Base-by-base conservation (phyloP, 73 alveolate genomes). In the Diophrys appendiculata region DNA sequence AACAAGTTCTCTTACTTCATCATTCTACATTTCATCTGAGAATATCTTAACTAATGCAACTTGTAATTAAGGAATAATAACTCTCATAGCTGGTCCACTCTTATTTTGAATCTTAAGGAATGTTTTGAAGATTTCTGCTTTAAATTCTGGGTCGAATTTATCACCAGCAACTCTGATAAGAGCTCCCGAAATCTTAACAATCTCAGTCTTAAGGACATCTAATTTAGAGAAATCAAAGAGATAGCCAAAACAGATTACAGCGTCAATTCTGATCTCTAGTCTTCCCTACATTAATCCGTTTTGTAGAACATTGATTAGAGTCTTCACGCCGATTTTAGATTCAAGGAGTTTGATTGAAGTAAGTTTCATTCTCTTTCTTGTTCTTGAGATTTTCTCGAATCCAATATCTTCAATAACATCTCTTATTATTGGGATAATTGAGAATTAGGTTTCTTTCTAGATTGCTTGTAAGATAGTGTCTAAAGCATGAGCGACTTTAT, bases 111-210 rank as follows among this genome's bases (percentile, higher is more conserved):
- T 43, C n/a, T 43, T 43, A 5, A 11, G 5, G 18, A 92, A 76
- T 14, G 97, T 80, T 13, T 70, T 71, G 77, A 92, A 78, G 72
- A 92, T 84, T 30, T 84, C 88, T 52, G 80, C 70, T 92, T 92
- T 92, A 32, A 92, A 88, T 1, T 82, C 77, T 5, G 92, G 87
- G 0, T 94, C 95, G 89, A 88, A 92, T 72, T 86, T 88, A 77
- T 92, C 97, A 33, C 87, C 87, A 68, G 84, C 95, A 1, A 92
- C 90, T 23, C 97, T 75, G 80, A 92, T 89, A 56, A 92, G 78
- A 14, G 95, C 95, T 35, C 97, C 97, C 33, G 90, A 76, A 30
- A 90, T 90, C 84, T 86, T 86, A 34, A 87, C 80, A 33, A 72
- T 73, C 29, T 87, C 85, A 18, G 72, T 29, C 79, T 81, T 80